phyloP scores from a whole-genome alignment of 2,329 filamentous ascomycete species.

The Talaromyces sp. region DNA sequence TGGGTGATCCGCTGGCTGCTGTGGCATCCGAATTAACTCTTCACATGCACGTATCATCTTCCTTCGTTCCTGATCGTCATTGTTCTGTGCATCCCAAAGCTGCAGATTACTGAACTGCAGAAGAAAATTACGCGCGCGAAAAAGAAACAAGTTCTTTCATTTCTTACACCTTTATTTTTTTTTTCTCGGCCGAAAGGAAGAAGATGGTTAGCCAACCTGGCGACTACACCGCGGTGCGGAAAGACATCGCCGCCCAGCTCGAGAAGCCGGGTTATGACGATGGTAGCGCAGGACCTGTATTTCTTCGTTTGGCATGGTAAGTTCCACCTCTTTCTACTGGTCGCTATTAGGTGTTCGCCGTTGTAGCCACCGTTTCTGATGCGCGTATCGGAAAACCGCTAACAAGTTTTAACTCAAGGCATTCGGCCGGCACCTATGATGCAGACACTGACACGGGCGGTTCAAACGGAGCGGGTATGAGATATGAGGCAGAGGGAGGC shows the following conservation, averaged over 20 bases:
- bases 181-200: slow-evolving; percentile 5
- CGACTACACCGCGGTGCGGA: slow-evolving; percentile 50
- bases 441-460: slow-evolving; percentile 58
- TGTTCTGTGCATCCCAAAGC: background rate
- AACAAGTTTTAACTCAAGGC: slow-evolving; percentile 39
- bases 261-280: slow-evolving; percentile 63
- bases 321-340: slow-evolving; percentile 19
- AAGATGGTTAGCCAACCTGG: slow-evolving; percentile 26
- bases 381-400: background rate
- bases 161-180: background rate
- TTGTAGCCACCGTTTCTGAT: background rate
- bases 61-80: background rate
- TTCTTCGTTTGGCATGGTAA: slow-evolving; percentile 62
- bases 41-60: background rate
- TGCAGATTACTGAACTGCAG: no score
- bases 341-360: background rate
- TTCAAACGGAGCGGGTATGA: slow-evolving; percentile 64
- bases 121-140: background rate
- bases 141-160: background rate
- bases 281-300: slow-evolving; percentile 60
- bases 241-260: slow-evolving; percentile 53
- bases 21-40: background rate
- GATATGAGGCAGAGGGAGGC: slow-evolving; percentile 61
- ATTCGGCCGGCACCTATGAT: slow-evolving; percentile 63
- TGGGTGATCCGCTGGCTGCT: background rate